phyloP scores from a whole-genome alignment of 2,329 filamentous ascomycete genomes.

The Colletotrichum sp. region DNA sequence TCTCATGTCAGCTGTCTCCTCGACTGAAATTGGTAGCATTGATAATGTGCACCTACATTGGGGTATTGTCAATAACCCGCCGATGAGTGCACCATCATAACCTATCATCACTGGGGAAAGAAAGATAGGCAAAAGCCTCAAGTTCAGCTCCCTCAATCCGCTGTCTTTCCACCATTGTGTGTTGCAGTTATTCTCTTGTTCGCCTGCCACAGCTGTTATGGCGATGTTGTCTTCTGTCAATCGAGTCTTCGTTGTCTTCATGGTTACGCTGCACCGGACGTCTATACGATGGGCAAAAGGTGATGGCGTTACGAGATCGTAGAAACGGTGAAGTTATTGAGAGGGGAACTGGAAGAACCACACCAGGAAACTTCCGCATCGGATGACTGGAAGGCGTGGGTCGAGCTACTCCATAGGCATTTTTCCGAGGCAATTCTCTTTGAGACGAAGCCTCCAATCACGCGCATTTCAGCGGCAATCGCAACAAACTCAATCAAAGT shows the following conservation, averaged over 20 bases:
- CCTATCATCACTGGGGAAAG: background rate
- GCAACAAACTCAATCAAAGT: background rate
- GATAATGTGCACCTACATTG: background rate
- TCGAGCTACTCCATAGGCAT: background rate
- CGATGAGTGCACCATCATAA: background rate
- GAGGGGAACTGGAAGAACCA: background rate
- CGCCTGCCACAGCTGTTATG: background rate
- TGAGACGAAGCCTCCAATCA: background rate
- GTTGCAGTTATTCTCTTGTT: background rate
- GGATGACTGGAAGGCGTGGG: background rate
- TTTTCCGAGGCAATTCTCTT: background rate
- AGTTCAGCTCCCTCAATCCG: background rate
- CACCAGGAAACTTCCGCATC: background rate
- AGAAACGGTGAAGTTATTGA: background rate
- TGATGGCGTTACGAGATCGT: background rate
- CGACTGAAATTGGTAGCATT: background rate
- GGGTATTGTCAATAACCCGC: background rate
- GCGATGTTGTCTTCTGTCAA: background rate
- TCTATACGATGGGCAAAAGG: background rate
- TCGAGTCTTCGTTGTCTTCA: background rate
- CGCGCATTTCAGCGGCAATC: background rate
- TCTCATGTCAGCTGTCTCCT: background rate
- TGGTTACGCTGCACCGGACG: background rate
- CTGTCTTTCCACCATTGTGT: background rate
- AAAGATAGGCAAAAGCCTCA: background rate